phyloP scores from a whole-genome alignment of 495 filamentous ascomycete species.

The Penicillium pancosmium region DNA sequence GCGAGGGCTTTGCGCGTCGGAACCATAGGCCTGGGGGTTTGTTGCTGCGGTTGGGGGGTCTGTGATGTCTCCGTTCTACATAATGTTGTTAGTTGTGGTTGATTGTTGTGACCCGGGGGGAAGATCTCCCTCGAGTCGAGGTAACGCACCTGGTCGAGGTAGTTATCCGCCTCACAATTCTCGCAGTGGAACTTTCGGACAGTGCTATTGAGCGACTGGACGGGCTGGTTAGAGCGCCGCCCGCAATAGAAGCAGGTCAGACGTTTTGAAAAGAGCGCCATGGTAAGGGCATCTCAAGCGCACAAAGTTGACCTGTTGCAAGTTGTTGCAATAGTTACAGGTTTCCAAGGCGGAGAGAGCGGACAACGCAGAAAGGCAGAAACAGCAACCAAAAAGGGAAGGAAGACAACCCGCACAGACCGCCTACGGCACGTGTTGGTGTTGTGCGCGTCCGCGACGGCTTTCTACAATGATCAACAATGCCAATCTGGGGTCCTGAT shows the following conservation, averaged over 20 bases:
- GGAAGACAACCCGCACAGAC: constrained; percentile 34
- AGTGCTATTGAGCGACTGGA: constrained; percentile 51
- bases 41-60: constrained; percentile 73
- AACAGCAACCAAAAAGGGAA: background rate
- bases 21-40: constrained; percentile 28
- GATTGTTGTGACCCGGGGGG: background rate
- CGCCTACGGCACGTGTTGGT: constrained; percentile 30
- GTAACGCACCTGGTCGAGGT: constrained; percentile 64
- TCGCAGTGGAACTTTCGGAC: constrained; percentile 67
- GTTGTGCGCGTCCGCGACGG: constrained; percentile 15
- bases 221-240: constrained; percentile 59
- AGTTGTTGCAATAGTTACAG: constrained; percentile 4
- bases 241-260: constrained; percentile 81
- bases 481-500: background rate
- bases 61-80: constrained; percentile 74
- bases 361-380: background rate
- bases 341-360: background rate
- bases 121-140: constrained; percentile 10
- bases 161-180: constrained; percentile 80
- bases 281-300: constrained; percentile 31
- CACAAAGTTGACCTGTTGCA: background rate
- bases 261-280: constrained; percentile 53
- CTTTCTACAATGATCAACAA: background rate
- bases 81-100: background rate
- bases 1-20: constrained; percentile 31